Percentiles rank a stretch among this genome's conserved stretches.
phyloP scores from a whole-genome alignment of 192 early-diverging fungal genomes.

The Coemansia nantahalensis region DNA sequence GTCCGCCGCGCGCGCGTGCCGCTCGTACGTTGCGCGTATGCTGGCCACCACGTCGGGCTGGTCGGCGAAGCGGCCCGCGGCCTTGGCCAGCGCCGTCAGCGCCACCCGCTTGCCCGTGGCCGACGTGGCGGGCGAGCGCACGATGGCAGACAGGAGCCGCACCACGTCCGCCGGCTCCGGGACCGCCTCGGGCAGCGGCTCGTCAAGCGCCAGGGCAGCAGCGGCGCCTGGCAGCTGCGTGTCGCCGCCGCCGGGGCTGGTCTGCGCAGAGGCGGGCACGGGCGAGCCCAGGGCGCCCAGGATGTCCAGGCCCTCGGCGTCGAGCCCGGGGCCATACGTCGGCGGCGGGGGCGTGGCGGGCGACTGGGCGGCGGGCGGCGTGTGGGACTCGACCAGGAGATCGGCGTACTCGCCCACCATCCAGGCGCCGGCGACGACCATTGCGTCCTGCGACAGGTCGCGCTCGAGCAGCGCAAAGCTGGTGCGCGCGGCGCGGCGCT shows the following conservation, averaged over 20 bases:
- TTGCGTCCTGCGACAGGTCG: constrained; percentile 76
- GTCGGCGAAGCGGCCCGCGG: constrained; percentile 73
- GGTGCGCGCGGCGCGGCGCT: constrained; percentile 88
- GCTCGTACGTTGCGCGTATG: constrained; percentile 61
- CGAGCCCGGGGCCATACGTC: constrained; percentile 10
- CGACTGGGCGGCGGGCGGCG: neutral
- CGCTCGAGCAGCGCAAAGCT: constrained; percentile 78
- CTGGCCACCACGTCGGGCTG: constrained; percentile 25
- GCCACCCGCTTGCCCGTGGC: constrained; percentile 76
- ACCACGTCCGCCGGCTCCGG: constrained; percentile 67
- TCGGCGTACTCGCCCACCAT: constrained; percentile 97
- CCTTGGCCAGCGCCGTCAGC: constrained; percentile 85
- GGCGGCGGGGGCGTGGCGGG: neutral
- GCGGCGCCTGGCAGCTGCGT: neutral
- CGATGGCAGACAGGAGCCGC: constrained; percentile 68
- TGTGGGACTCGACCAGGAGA: constrained; percentile 57
- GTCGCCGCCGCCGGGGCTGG: neutral
- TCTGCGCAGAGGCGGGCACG: neutral
- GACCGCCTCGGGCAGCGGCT: constrained; percentile 47
- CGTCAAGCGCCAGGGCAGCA: constrained; percentile 17
- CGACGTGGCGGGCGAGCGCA: constrained; percentile 79
- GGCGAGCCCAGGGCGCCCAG: constrained; percentile 42
- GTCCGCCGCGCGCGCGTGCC: constrained; percentile 70
- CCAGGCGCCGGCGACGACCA: constrained; percentile 90
- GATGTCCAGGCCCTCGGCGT: constrained; percentile 43